These are phyloP conservation scores for Arachis stenosperma DNA, from an alignment of 306 rosid species.

Conservation along the genomic window DNA sequence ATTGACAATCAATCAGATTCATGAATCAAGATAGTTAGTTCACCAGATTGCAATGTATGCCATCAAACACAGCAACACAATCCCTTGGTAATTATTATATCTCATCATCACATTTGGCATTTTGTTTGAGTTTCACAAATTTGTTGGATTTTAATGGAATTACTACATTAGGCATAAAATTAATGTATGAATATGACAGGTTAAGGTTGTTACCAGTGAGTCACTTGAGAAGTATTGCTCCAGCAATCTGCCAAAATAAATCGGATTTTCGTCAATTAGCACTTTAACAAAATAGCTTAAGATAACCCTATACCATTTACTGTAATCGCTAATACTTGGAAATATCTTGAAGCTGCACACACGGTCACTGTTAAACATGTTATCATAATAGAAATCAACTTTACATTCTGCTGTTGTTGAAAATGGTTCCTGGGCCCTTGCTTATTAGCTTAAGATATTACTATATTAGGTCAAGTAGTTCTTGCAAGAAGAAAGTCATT, in stretches of 20 bases:
- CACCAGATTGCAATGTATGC: conserved; percentile 10
- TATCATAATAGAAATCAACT: conserved; percentile 21
- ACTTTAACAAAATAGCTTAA: conserved; percentile 5
- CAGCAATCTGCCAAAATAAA: conserved; percentile 88
- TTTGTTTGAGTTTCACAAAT: conserved; percentile 26
- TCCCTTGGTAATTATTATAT: conserved; percentile 2
- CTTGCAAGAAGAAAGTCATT: conserved; percentile 37
- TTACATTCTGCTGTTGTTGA: conserved; percentile 18
- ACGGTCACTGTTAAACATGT: conserved; percentile 10
- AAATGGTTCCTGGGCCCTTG: neutral
- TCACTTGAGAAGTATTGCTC: conserved; percentile 64
- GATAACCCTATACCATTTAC: conserved; percentile 13
- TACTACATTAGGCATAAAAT: conserved; percentile 3
- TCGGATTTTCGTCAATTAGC: conserved; percentile 31
- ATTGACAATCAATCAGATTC: conserved; percentile 24
- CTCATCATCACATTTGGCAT: conserved; percentile 2
- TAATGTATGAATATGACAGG: conserved; percentile 26
- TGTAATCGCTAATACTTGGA: neutral
- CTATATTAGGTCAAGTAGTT: conserved; percentile 27
- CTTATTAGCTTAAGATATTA: conserved; percentile 31
- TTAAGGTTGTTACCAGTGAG: conserved; percentile 61
- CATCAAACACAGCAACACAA: conserved; percentile 4
- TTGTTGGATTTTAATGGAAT: conserved; percentile 19
- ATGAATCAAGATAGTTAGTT: conserved; percentile 13
- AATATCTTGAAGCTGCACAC: conserved; percentile 8